Evolutionary conservation across 805 yeast genomes (phyloP), one percentile per base, ranked within the genome.

Genomic region (Blastobotrys americana): DNA sequence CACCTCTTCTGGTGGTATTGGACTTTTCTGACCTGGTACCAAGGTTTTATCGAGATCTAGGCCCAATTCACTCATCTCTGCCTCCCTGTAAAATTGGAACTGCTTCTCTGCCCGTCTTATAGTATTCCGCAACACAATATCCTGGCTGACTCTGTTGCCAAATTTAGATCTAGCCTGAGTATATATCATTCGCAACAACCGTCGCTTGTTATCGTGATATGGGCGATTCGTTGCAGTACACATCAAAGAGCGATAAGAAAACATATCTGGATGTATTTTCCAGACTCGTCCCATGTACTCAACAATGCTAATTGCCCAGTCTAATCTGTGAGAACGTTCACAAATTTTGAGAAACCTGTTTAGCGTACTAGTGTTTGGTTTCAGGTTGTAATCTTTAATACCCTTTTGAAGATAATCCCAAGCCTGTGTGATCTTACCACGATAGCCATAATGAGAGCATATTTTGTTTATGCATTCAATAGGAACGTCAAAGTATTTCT

Each of bases 391-490:
- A 17, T 41, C 35, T 17, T 43, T 22, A 4, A 35, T 34, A 3
- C 47, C 50, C 18, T 39, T 43, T 18, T 37, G 38, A 9, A 53
- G 44, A 37, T 46, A 52, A 18, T 44, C 38, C 57, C 57, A 54
- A n/a, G 57, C 57, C 4, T 37, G 34, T 5, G 33, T 19, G 9
- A 27, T 34, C 28, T 49, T 31, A n/a, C 39, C 31, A 34, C 44
- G 44, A 16, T 34, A 19, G 20, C 46, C 25, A 21, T 50, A 37
- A 3, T 40, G 41, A 3, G 34, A 31, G 5, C 48, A 21, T 3
- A 52, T 22, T 3, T 42, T 35, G 37, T 50, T 52, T 21, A 49
- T 39, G 20, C 42, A 28, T 4, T 49, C 53, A 9, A 43, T 41
- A 13, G 43, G 21, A n/a, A 50, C 39, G 8, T 18, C n/a, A 39